Percentiles rank a stretch among this genome's conserved stretches.
Evolutionary conservation across 2,329 filamentous ascomycete species (phyloP).

Genomic region (Aspergillus clavatus): DNA sequence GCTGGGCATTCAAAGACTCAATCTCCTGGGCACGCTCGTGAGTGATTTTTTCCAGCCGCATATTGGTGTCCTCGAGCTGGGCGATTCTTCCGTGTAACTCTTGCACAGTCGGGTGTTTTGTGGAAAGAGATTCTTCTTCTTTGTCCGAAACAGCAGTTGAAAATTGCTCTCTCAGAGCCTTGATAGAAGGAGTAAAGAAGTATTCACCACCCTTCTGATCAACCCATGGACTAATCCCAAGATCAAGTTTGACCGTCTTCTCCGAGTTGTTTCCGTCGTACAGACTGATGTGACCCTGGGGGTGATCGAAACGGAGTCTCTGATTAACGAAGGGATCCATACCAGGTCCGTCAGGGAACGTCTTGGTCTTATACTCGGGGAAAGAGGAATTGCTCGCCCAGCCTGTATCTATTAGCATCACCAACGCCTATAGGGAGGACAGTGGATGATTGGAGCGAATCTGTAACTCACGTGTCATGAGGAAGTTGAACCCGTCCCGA

Average conservation of each 20-base stretch:
- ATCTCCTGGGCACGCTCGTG: neutral
- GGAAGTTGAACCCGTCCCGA: constrained; percentile 35
- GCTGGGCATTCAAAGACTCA: neutral
- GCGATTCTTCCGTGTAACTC: neutral
- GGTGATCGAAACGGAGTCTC: constrained; percentile 9
- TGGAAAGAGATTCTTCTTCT: neutral
- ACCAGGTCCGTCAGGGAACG: constrained; percentile 10
- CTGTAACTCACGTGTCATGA: constrained; percentile 19
- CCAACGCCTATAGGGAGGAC: neutral
- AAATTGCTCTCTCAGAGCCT: constrained; percentile 9
- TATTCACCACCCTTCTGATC: constrained; percentile 44
- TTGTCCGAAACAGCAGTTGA: neutral
- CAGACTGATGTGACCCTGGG: constrained; percentile 11
- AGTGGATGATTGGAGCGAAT: neutral
- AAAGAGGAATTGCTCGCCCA: constrained; percentile 20
- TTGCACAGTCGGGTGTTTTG: neutral
- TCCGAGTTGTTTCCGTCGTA: constrained; percentile 13
- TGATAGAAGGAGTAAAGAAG: constrained; percentile 44
- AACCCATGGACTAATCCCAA: constrained; percentile 33
- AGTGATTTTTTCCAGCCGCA: neutral
- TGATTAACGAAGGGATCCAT: constrained; percentile 21
- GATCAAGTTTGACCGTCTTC: constrained; percentile 14
- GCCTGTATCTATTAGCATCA: constrained; percentile 11
- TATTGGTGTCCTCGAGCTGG: neutral
- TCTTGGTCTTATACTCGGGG: constrained; percentile 11